A percentile compares a stretch with the other conserved stretches of the same genome.
phyloP scores from a whole-genome alignment of 2,329 filamentous ascomycete genomes.

The Sarocladium oryzae region DNA sequence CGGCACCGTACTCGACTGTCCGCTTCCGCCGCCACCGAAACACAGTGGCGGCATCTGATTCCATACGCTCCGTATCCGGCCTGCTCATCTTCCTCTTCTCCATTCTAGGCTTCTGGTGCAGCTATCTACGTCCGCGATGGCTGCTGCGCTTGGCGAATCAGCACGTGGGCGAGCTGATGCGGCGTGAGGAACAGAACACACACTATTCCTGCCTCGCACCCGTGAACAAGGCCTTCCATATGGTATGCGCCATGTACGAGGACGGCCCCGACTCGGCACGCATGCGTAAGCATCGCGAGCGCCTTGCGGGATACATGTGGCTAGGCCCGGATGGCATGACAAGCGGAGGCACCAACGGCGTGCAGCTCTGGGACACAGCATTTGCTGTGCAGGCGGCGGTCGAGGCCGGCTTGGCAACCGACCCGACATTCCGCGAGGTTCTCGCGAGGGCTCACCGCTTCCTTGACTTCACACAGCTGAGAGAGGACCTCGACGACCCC shows the following conservation, averaged over 20 bases:
- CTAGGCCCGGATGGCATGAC: conserved; percentile 63
- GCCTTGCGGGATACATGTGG: conserved; percentile 60
- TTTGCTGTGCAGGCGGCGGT: conserved; percentile 57
- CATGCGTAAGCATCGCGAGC: conserved; percentile 52
- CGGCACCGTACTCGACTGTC: background rate
- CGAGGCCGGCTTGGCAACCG: conserved; percentile 49
- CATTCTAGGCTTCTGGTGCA: background rate
- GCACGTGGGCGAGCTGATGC: background rate
- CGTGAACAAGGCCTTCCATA: conserved; percentile 6
- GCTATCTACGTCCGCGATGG: background rate
- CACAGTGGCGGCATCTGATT: background rate
- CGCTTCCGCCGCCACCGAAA: background rate
- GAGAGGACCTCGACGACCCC: background rate
- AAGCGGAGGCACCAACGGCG: conserved; percentile 63
- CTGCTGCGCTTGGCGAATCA: background rate
- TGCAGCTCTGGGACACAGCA: conserved; percentile 63
- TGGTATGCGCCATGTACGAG: background rate
- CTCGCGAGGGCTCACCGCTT: background rate
- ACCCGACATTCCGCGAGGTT: conserved; percentile 18
- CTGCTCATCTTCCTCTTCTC: background rate
- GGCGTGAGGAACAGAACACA: conserved; percentile 1
- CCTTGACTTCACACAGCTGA: background rate
- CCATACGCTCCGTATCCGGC: background rate
- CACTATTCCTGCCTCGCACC: conserved; percentile 1
- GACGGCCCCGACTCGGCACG: background rate